Evolutionary conservation across 371 early-diverging fungal genomes (phyloP), one percentile per base, ranked within the genome.

Genomic region (Mucor circinelloides): DNA sequence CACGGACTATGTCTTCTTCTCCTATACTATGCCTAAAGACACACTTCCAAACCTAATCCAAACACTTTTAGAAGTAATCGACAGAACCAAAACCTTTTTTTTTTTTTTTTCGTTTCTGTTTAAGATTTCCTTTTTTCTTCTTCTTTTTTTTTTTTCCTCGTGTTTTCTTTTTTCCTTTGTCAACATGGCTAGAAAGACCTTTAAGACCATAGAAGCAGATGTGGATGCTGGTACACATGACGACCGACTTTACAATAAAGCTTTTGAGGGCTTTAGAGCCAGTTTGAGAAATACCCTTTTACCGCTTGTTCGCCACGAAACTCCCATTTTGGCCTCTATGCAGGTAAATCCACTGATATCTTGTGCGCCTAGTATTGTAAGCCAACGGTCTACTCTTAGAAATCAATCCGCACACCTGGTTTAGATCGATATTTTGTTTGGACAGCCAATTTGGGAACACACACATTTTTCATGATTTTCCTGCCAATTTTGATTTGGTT

Each of bases 401-500:
- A 73, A 68, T 54, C 42, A 19, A 77, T 81, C 30, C 75, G 84
- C 23, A 74, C 79, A 21, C 85, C 87, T 7, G 61, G 76, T 36
- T 73, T 87, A 30, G 90, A 90, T 75, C 68, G 61, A 23, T 87
- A 87, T 74, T 88, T 90, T 66, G 71, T 84, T 27, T 83, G 80
- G 84, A 86, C 89, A 34, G 85, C 89, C 13, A 85, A 85, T 71
- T 83, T 91, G 32, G 93, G 93, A 15, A 90, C 89, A 46, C 93
- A 91, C 60, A 89, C 90, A 8, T 90, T 90, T 58, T 93, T 90
- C 75, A 80, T 93, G 83, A 69, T 90, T 17, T 83, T 87, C 54
- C 69, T 91, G 23, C 93, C 93, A 6, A 71, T 89, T 30, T 72
- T 91, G 28, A 89, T 91, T 64, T 91, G 91, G 93, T 90, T 92